A percentile compares a stretch with the other conserved stretches of the same genome.
Evolutionary conservation across 495 filamentous ascomycete genomes (phyloP).

Genomic region (Podospora pseudoanserina): DNA sequence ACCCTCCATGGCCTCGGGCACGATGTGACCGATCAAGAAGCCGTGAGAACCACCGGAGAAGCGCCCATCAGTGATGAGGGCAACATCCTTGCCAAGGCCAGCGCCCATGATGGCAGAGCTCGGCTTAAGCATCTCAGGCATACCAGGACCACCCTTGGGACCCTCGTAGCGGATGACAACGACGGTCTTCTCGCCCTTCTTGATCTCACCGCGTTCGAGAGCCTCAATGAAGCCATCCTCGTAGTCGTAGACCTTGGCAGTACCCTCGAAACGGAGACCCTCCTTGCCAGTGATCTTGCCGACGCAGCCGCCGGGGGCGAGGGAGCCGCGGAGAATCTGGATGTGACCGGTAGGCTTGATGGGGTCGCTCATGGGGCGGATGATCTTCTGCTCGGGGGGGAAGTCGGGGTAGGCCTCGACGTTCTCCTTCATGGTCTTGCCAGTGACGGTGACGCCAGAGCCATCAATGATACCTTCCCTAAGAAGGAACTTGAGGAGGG

Average conservation of each 20-base stretch:
- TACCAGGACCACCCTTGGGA: conserved; percentile 74
- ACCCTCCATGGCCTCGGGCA: conserved; percentile 66
- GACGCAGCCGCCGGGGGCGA: conserved; percentile 88
- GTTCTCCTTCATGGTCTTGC: conserved; percentile 90
- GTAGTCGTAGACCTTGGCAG: conserved; percentile 80
- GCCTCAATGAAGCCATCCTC: conserved; percentile 77
- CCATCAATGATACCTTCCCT: conserved; percentile 88
- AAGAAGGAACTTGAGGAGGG: conserved; percentile 86
- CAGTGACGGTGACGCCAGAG: conserved; percentile 85
- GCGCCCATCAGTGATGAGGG: conserved; percentile 73
- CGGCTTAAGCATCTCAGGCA: conserved; percentile 89
- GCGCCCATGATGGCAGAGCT: conserved; percentile 81
- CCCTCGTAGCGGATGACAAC: conserved; percentile 97
- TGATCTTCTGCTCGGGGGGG: conserved; percentile 80
- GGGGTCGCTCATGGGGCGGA: conserved; percentile 84
- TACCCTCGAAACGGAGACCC: conserved; percentile 81
- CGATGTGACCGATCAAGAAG: conserved; percentile 74
- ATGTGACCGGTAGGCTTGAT: conserved; percentile 95
- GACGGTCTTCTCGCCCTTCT: conserved; percentile 95
- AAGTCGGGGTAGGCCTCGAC: conserved; percentile 73
- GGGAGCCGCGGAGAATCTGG: conserved; percentile 87
- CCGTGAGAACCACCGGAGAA: conserved; percentile 77
- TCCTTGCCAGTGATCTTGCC: conserved; percentile 99
- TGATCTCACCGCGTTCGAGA: conserved; percentile 77
- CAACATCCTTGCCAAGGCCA: conserved; percentile 77